phyloP scores from a whole-genome alignment of 2,329 filamentous ascomycete species.

The Celoporthe dispersa region DNA sequence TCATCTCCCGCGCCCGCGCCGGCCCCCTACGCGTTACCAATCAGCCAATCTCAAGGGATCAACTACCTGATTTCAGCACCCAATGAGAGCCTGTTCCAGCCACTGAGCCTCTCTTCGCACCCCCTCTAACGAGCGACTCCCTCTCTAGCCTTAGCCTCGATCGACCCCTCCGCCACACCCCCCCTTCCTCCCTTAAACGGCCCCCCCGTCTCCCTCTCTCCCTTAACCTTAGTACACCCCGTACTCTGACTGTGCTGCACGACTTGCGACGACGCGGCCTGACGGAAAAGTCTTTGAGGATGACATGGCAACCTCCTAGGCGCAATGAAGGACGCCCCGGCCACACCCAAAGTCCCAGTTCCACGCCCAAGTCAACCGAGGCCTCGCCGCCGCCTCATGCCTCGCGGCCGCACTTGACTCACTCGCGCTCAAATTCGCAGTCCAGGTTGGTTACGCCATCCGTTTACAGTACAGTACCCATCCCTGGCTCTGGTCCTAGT shows the following conservation, averaged over 20 bases:
- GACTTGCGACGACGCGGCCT: constrained; percentile 20
- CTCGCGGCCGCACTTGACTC: constrained; percentile 12
- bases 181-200: not conserved
- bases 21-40: not conserved
- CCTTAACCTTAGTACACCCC: constrained; percentile 6
- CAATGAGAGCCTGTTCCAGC: constrained; percentile 14
- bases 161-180: not conserved
- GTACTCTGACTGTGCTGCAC: constrained; percentile 17
- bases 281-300: constrained; percentile 22
- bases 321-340: constrained; percentile 27
- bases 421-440: constrained; percentile 18
- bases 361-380: constrained; percentile 16
- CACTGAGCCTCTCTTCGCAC: constrained; percentile 14
- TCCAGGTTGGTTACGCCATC: constrained; percentile 23
- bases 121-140: constrained; percentile 3
- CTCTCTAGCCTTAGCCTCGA: constrained; percentile 1
- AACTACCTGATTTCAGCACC: not conserved
- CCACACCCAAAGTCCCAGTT: constrained; percentile 13
- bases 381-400: constrained; percentile 17
- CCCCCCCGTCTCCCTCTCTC: not conserved
- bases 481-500: not conserved
- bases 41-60: not conserved
- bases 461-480: constrained; percentile 2
- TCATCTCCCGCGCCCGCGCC: constrained; percentile 9
- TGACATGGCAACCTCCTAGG: constrained; percentile 30